Evolutionary conservation across 768 basidiomycete species (phyloP), one percentile per base, ranked within the genome.

Genomic region (Pulveroboletus sp.): DNA sequence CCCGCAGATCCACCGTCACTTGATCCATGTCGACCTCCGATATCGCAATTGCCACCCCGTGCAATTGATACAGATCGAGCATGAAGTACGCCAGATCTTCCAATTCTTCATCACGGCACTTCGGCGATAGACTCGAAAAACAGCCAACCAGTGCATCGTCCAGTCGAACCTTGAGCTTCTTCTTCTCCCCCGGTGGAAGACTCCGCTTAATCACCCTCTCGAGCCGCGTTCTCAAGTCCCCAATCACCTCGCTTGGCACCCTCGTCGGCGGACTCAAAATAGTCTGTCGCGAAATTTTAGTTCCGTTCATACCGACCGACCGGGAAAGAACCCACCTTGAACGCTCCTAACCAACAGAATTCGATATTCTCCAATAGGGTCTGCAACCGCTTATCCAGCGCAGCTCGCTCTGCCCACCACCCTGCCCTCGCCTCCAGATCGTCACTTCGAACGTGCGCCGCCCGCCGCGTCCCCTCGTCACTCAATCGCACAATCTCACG

Each of bases 21-120:
- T 92, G 90, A 58, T 89, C 87, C 41, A 95, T 78, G 63, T 98
- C 95, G 8, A 97, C 80, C 64, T 99, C 95, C 19, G 92, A 86
- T 36, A 87, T 82, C 0, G 92, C 91, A 21, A 98, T 81, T 0
- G 87, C 84, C 3, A 92, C 78, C 1, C 95, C 94, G 52, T 94
- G 86, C 69, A 95, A 90, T 62, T 95, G 93, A 63, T 95, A 95
- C 0, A 97, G 75, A 61, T 97, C 97, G 20, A 98, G 74, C 27
- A 97, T 77, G 70, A 95, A 97, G 64, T 94, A 97, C 3, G 91
- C 80, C 29, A 97, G 73, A 63, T 99, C 97, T 65, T 98, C 97
- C 9, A 97, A 74, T 62, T 99, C 97, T 63, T 99, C 95, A 58
- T 95, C 90, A 27, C 81, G 79, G 57, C 89, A 92, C 58, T 82